A percentile compares a stretch with the other conserved stretches of the same genome.
Conservation (phyloP, 2,329 filamentous ascomycete genomes). For the Shiraia bambusicola region DNA sequence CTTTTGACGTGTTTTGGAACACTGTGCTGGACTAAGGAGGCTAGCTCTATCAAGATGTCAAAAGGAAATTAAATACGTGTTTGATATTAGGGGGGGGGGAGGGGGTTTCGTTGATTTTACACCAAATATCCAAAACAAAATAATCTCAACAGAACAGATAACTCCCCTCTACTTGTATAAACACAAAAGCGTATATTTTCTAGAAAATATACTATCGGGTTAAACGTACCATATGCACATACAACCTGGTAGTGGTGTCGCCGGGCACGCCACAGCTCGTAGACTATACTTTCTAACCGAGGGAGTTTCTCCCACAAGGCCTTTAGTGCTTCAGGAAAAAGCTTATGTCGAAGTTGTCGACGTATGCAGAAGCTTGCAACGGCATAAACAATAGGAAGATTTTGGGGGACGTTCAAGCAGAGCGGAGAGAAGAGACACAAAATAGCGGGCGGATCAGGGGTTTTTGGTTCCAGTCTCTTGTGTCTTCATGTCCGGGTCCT, state of each 20-base stretch:
- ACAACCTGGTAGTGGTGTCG: slow-evolving; percentile 10
- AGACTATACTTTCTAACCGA: slow-evolving; percentile 20
- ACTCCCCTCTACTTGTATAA: too few species aligned
- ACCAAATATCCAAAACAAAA: too few species aligned
- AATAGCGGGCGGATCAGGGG: slow-evolving; percentile 12
- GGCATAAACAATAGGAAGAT: slow-evolving; percentile 16
- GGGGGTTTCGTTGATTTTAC: too few species aligned
- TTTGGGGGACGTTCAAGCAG: slow-evolving; percentile 15
- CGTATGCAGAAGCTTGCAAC: slow-evolving; percentile 15
- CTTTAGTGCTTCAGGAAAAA: slow-evolving; percentile 12
- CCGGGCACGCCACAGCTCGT: slow-evolving; percentile 17
- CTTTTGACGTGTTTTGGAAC: slow-evolving; percentile 19
- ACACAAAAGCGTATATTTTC: too few species aligned
- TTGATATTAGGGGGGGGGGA: slow-evolving; percentile 8
- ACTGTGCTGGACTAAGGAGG: slow-evolving; percentile 13
- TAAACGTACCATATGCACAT: slow-evolving; percentile 13
- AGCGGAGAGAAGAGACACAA: slow-evolving; percentile 17
- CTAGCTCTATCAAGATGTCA: slow-evolving; percentile 19
- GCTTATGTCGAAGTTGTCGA: slow-evolving; percentile 18
- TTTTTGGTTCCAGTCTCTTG: slow-evolving; percentile 13
- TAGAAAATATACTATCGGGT: slow-evolving; percentile 9
- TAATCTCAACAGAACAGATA: too few species aligned
- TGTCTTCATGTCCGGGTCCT: slow-evolving; percentile 17
- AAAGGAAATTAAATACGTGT: slow-evolving; percentile 7
- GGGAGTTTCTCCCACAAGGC: slow-evolving; percentile 18